Base-by-base conservation (phyloP, 2,329 filamentous ascomycete genomes). In the Ceratocystis destructans region DNA sequence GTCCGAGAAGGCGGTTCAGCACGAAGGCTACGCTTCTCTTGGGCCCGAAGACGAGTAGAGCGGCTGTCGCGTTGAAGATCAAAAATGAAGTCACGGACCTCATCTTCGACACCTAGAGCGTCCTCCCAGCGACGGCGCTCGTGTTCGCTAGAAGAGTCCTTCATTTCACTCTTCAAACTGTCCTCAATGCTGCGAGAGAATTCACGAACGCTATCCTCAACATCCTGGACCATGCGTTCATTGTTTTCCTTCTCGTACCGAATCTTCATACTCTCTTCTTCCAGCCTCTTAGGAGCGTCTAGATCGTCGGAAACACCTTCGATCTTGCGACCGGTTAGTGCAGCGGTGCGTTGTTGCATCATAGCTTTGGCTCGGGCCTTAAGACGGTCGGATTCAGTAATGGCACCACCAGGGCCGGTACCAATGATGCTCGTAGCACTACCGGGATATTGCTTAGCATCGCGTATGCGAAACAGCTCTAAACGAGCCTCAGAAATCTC, bases 291-390 rank as follows among this genome's bases (percentile, higher is more conserved):
- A 61, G 91, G 86, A 2, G 89, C 90, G 69, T 89, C 89, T 31
- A 83, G 81, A 69, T 92, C 87, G 70, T 95, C 89, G 68, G 87
- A 83, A 59, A 78, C 79, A 1, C 79, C 75, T 46, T 89, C 85
- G 61, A 87, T 78, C 73, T 92, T 91, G 75, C 87, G 90, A 67
- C 94, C 94, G 25, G 91, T 90, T 69, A 99, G 78, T 20, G 94
- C 93, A 66, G 94, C 94, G 70, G 94, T 92, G 68, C 94, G 88
- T 72, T 96, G 92, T 77, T 97, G 93, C 94, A 99, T 99, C 86
- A 96, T 96, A 48, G 93, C 93, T 77, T 92, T 96, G 41, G 94
- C 93, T 71, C 92, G 86, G 45, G 94, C 94, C 79, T 96, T 97
- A 70, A 97, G 83, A 65, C 93, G 86, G 76, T 99, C 94, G 2